Evolutionary conservation across 495 filamentous ascomycete genomes (phyloP).

Genomic region (Aspergillus indologenus): DNA sequence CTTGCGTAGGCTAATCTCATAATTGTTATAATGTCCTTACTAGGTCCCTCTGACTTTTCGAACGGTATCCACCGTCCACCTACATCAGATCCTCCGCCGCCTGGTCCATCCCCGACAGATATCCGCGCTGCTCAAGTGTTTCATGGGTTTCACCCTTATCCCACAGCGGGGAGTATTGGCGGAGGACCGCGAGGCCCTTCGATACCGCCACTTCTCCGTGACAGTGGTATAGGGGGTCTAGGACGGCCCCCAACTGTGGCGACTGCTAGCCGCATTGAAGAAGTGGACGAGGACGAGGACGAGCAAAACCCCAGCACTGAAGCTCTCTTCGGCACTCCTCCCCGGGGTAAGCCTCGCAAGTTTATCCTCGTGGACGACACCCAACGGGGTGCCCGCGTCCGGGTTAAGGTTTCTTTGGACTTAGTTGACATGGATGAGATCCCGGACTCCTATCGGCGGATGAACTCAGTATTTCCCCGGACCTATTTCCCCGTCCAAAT

Average conservation of each 20-base stretch:
- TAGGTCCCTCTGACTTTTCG: slow-evolving; percentile 40
- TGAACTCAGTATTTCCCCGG: slow-evolving; percentile 83
- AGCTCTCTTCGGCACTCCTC: slow-evolving; percentile 79
- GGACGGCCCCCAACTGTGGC: slow-evolving; percentile 40
- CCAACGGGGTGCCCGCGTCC: slow-evolving; percentile 70
- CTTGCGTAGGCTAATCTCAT: slow-evolving; percentile 47
- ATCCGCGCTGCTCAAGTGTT: slow-evolving; percentile 78
- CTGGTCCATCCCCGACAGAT: slow-evolving; percentile 41
- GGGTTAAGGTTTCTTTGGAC: slow-evolving; percentile 85
- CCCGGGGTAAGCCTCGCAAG: slow-evolving; percentile 84
- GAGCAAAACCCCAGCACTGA: slow-evolving; percentile 49
- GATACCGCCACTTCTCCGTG: slow-evolving; percentile 66
- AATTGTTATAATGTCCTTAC: slow-evolving; percentile 20
- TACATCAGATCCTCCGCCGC: slow-evolving; percentile 22
- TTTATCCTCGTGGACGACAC: slow-evolving; percentile 94
- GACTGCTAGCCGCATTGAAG: slow-evolving; percentile 35
- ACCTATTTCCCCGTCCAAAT: slow-evolving; percentile 87
- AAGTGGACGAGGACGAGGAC: slow-evolving; percentile 31
- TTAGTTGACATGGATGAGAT: slow-evolving; percentile 89
- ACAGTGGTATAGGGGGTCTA: slow-evolving; percentile 60
- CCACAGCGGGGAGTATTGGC: slow-evolving; percentile 46
- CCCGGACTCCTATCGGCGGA: slow-evolving; percentile 86
- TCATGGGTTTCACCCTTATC: slow-evolving; percentile 64
- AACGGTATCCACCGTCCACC: slow-evolving; percentile 30
- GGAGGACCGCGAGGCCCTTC: slow-evolving; percentile 51